Conservation (phyloP, 2,329 filamentous ascomycete genomes). For the Sporothrix luriei region DNA sequence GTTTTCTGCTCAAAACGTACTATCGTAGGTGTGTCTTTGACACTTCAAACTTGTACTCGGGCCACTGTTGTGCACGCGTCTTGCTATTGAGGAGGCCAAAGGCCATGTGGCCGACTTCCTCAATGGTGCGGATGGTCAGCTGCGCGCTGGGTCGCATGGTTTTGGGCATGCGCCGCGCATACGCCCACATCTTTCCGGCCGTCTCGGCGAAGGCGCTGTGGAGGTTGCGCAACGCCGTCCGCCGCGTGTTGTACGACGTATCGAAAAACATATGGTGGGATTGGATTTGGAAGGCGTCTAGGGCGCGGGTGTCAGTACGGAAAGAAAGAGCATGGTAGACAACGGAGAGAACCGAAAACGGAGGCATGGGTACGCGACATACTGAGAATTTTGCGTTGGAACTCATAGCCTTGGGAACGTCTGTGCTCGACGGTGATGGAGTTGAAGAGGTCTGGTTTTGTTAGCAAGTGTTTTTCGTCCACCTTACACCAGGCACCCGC, state of each 20-base stretch:
- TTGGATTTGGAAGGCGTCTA: conserved; percentile 75
- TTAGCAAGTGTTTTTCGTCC: neutral
- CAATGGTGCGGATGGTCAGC: conserved; percentile 68
- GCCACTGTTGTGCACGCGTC: conserved; percentile 49
- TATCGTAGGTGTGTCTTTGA: conserved; percentile 62
- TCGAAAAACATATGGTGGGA: conserved; percentile 84
- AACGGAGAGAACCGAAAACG: no score
- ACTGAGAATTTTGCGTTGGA: conserved; percentile 77
- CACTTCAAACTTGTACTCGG: conserved; percentile 61
- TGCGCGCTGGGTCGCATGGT: conserved; percentile 57
- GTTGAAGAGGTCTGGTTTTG: conserved; percentile 59
- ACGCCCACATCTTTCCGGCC: conserved; percentile 72
- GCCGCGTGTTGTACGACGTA: conserved; percentile 70
- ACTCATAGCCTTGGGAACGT: conserved; percentile 71
- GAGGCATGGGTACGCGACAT: conserved; percentile 40
- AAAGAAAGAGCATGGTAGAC: neutral
- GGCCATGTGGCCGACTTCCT: conserved; percentile 66
- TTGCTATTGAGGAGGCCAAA: conserved; percentile 64
- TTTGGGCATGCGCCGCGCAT: conserved; percentile 60
- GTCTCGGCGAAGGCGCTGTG: conserved; percentile 74
- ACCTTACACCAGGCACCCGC: neutral
- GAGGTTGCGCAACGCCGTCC: conserved; percentile 73
- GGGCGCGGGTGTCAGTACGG: neutral
- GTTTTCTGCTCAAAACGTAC: conserved; percentile 49
- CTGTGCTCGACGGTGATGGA: conserved; percentile 78